Conservation (phyloP, 306 rosid genomes). For the Glycine soja region DNA sequence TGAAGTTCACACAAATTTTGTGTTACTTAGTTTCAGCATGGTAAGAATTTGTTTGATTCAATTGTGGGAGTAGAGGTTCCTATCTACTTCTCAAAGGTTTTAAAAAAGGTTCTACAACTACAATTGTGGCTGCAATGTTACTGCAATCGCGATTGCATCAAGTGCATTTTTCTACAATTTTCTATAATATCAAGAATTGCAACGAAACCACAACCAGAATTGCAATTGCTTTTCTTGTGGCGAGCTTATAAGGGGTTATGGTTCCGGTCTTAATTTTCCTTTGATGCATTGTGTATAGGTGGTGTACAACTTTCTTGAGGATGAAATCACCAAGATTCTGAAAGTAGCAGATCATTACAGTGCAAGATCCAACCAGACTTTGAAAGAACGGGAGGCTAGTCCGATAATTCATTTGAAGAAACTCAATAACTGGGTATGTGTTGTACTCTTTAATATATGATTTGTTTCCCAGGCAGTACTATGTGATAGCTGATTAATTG, state of each 20-base stretch:
- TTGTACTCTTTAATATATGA: slow-evolving; percentile 14
- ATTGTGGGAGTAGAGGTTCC: slow-evolving; percentile 6
- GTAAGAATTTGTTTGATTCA: slow-evolving; percentile 8
- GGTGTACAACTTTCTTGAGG: slow-evolving; percentile 78
- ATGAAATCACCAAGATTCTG: slow-evolving; percentile 79
- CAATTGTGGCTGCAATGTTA: not conserved
- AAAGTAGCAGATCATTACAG: slow-evolving; percentile 93
- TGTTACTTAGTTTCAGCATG: not conserved
- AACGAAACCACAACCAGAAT: not conserved
- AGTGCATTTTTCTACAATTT: not conserved
- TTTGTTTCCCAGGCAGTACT: not conserved
- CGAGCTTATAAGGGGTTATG: slow-evolving; percentile 13
- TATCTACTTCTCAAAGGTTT: slow-evolving; percentile 1
- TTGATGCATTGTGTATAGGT: slow-evolving; percentile 58
- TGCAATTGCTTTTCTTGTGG: slow-evolving; percentile 14
- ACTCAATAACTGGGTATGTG: slow-evolving; percentile 87
- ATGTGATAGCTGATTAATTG: slow-evolving; percentile 16
- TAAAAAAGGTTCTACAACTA: not conserved
- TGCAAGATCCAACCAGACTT: slow-evolving; percentile 82
- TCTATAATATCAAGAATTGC: not conserved
- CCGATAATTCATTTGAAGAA: slow-evolving; percentile 91
- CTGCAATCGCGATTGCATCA: not conserved
- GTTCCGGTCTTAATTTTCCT: slow-evolving; percentile 29
- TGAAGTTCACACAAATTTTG: slow-evolving; percentile 23
- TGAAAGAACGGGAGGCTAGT: slow-evolving; percentile 91